Percentiles rank a stretch among this genome's conserved stretches.
These are phyloP conservation scores for Clathrus columnatus DNA, from an alignment of 768 basidiomycete species.

Conservation along the genomic window DNA sequence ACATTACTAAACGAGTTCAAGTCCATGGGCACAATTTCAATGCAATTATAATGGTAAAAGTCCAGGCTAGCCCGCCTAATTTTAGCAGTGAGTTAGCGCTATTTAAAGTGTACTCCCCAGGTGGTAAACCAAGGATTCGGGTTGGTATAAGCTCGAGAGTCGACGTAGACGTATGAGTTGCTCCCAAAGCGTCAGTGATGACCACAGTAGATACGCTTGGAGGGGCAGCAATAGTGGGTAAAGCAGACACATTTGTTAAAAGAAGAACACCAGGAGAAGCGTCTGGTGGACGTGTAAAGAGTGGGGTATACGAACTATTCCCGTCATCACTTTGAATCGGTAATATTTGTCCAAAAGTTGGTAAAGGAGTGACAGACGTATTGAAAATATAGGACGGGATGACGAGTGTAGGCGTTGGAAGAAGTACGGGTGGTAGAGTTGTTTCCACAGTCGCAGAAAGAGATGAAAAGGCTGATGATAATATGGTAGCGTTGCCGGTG, in stretches of 20 bases:
- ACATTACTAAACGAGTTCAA: background rate
- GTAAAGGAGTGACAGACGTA: constrained; percentile 44
- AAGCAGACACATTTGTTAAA: constrained; percentile 37
- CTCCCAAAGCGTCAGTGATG: constrained; percentile 47
- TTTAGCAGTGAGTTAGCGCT: background rate
- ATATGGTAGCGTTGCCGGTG: constrained; percentile 28
- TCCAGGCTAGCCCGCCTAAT: background rate
- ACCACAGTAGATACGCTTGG: constrained; percentile 47
- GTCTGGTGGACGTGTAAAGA: constrained; percentile 31
- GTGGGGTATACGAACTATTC: constrained; percentile 59
- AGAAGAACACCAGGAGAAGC: constrained; percentile 19
- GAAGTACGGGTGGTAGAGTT: constrained; percentile 60
- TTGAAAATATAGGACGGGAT: constrained; percentile 64
- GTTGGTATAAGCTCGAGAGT: constrained; percentile 33
- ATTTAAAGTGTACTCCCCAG: constrained; percentile 26
- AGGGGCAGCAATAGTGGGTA: constrained; percentile 47
- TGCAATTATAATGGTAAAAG: background rate
- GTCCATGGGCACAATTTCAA: background rate
- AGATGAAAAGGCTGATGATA: constrained; percentile 42
- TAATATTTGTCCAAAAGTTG: constrained; percentile 34
- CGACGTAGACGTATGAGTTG: constrained; percentile 45
- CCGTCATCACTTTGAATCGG: constrained; percentile 44
- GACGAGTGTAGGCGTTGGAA: constrained; percentile 55
- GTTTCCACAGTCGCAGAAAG: constrained; percentile 57
- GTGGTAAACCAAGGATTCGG: constrained; percentile 54